Evolutionary conservation across 345 rosid species (phyloP).

Genomic region (Pseudoturritis turrita): DNA sequence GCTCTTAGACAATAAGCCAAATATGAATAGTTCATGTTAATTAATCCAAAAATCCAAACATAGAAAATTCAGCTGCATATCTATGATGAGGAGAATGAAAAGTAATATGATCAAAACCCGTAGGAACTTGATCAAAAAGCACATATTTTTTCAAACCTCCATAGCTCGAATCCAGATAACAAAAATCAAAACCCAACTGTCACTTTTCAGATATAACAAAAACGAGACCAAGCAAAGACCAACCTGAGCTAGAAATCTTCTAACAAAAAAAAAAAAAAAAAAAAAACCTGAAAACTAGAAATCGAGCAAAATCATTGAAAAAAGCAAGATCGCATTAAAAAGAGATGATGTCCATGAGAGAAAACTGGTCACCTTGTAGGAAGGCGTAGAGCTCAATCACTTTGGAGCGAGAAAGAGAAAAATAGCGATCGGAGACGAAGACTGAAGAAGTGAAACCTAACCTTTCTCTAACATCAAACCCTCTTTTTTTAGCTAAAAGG

Average conservation of each 20-base stretch:
- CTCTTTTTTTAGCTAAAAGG: background rate
- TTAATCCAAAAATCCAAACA: background rate
- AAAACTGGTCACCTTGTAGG: constrained; percentile 9
- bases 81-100: background rate
- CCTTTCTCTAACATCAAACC: background rate
- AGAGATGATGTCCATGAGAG: background rate
- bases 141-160: background rate
- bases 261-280: too few species aligned
- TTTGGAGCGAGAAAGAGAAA: background rate
- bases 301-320: background rate
- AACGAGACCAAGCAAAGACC: constrained; percentile 4
- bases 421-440: background rate
- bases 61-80: background rate
- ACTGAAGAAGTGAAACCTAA: background rate
- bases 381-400: constrained; percentile 22
- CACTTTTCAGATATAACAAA: background rate
- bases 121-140: background rate
- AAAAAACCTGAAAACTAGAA: too few species aligned
- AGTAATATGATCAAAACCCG: background rate
- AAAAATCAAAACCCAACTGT: background rate
- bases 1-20: background rate
- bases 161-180: background rate
- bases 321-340: background rate
- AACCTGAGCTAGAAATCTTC: background rate
- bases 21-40: background rate